Evolutionary conservation across 2,329 filamentous ascomycete species (phyloP).

Genomic region (Xylariaceae sp.): DNA sequence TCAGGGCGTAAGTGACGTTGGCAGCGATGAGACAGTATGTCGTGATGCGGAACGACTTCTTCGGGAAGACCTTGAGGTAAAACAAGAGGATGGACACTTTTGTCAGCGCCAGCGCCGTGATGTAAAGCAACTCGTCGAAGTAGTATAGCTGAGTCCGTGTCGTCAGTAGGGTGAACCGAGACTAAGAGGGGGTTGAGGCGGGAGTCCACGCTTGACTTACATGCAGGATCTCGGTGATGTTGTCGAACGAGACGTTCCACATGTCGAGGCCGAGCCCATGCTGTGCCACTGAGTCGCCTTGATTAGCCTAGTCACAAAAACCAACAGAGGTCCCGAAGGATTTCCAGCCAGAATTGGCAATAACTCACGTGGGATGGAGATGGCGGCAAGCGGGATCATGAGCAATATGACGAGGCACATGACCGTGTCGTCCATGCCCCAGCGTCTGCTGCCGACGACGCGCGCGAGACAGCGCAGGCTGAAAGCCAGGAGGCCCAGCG

Average conservation of each 20-base stretch:
- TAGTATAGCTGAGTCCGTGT: slow-evolving; percentile 17
- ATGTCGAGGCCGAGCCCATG: slow-evolving; percentile 32
- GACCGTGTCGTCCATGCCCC: slow-evolving; percentile 24
- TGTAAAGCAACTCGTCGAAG: slow-evolving; percentile 24
- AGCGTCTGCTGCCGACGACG: slow-evolving; percentile 19
- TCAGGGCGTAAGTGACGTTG: slow-evolving; percentile 19
- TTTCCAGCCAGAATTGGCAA: not conserved
- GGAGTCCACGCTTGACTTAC: no score
- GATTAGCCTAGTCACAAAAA: slow-evolving; percentile 1
- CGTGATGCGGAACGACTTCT: slow-evolving; percentile 17
- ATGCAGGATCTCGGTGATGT: slow-evolving; percentile 43
- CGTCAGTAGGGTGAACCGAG: no score
- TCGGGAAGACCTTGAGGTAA: slow-evolving; percentile 28
- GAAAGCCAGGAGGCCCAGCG: slow-evolving; percentile 22
- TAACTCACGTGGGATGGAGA: slow-evolving; percentile 21
- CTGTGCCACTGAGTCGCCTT: slow-evolving; percentile 24
- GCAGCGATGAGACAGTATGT: slow-evolving; percentile 20
- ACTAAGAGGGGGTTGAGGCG: no score
- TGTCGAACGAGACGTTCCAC: slow-evolving; percentile 59
- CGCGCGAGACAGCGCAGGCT: slow-evolving; percentile 21
- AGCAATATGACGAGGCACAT: slow-evolving; percentile 20
- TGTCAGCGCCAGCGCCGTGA: slow-evolving; percentile 21
- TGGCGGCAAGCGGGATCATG: slow-evolving; percentile 14
- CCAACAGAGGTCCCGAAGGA: not conserved
- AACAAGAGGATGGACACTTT: slow-evolving; percentile 31